phyloP scores from a whole-genome alignment of 1,139 yeast genomes.

The Pichia cactophila region DNA sequence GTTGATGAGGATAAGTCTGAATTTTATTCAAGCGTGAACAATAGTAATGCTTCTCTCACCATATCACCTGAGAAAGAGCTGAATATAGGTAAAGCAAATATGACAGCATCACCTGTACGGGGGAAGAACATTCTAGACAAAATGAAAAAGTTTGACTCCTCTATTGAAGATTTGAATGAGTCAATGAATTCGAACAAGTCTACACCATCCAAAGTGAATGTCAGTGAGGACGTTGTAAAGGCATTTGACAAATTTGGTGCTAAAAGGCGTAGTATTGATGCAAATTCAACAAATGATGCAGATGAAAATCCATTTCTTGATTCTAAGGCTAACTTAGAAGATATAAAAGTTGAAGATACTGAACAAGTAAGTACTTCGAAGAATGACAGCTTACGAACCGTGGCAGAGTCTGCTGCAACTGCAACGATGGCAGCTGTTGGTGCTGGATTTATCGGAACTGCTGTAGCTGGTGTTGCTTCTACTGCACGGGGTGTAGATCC shows the following conservation, averaged over 20 bases:
- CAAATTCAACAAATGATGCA: neutral
- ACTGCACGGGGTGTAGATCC: neutral
- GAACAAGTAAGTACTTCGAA: neutral
- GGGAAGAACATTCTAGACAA: constrained; percentile 20
- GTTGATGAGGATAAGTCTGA: neutral
- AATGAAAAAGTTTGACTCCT: constrained; percentile 20
- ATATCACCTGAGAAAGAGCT: neutral
- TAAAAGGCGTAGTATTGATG: neutral
- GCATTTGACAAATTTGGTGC: constrained; percentile 5
- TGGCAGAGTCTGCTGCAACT: neutral
- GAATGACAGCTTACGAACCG: neutral
- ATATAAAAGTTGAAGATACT: neutral
- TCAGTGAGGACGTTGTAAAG: constrained; percentile 9
- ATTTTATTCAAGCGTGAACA: neutral
- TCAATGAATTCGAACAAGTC: neutral
- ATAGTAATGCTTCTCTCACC: neutral
- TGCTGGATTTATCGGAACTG: neutral
- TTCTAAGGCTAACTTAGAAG: neutral
- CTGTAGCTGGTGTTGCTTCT: neutral
- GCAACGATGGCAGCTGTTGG: neutral
- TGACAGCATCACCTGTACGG: constrained; percentile 16
- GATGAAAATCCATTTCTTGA: neutral
- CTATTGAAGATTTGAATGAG: constrained; percentile 7
- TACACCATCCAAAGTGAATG: neutral
- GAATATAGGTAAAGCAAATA: neutral